These are phyloP conservation scores for Aureobasidium pullulans DNA, from an alignment of 2,329 filamentous ascomycete genomes.

Conservation along the genomic window DNA sequence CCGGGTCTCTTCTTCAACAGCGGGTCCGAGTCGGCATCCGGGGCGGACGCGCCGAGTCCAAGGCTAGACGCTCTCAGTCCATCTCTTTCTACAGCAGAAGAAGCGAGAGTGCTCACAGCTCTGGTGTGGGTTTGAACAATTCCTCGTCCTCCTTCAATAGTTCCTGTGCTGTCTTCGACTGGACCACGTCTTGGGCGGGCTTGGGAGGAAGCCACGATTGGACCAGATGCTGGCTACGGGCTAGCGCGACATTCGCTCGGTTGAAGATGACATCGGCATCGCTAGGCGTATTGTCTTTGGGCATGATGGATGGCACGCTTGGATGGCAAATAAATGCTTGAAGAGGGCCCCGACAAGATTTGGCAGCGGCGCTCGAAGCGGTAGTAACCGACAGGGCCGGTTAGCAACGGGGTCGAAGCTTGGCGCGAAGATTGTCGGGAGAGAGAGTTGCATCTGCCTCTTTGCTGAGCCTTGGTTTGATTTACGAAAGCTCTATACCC, in stretches of 20 bases:
- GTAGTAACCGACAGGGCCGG: neutral
- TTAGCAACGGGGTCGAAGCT: neutral
- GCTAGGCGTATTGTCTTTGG: neutral
- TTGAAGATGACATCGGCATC: constrained; percentile 50
- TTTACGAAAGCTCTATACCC: neutral
- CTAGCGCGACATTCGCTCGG: constrained; percentile 45
- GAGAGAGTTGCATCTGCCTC: constrained; percentile 1
- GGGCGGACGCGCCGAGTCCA: constrained; percentile 31
- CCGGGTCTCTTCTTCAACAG: constrained; percentile 29
- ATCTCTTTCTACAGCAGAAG: constrained; percentile 9
- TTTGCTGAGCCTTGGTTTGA: neutral
- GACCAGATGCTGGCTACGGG: constrained; percentile 47
- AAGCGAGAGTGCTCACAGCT: constrained; percentile 38
- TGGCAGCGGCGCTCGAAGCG: neutral
- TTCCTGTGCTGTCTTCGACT: constrained; percentile 37
- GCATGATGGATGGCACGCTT: neutral
- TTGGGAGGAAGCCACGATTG: constrained; percentile 50
- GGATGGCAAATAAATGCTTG: too few species aligned
- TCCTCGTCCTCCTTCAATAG: constrained; percentile 47
- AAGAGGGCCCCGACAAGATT: too few species aligned
- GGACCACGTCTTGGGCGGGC: constrained; percentile 30
- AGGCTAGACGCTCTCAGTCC: constrained; percentile 23
- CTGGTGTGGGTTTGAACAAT: constrained; percentile 46
- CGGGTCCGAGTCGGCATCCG: constrained; percentile 30
- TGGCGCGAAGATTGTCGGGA: constrained; percentile 12